A percentile compares a stretch with the other conserved stretches of the same genome.
Evolutionary conservation across 257 asterid species (phyloP).

Genomic region (Solanum stenotomum): DNA sequence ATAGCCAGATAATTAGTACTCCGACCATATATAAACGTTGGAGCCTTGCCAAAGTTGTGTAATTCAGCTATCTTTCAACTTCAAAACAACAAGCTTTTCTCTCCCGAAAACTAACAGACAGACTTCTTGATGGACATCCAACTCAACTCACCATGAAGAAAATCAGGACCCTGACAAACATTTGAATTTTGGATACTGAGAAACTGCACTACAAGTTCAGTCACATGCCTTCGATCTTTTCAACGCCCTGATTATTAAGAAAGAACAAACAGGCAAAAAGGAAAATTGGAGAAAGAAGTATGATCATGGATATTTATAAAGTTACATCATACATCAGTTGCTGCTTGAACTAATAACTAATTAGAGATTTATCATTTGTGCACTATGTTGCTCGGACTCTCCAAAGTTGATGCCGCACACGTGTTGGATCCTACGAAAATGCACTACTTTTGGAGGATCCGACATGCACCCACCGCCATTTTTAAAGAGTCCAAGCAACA

Average conservation of each 20-base stretch:
- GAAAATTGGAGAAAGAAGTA: background rate
- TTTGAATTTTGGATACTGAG: background rate
- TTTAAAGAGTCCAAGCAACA: background rate
- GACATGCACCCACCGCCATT: background rate
- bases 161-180: background rate
- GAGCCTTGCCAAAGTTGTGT: background rate
- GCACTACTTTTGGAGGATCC: background rate
- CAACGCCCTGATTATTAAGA: background rate
- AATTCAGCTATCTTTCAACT: background rate
- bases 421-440: background rate
- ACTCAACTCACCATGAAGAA: background rate
- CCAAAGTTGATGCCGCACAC: background rate
- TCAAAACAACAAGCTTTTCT: background rate
- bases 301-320: background rate
- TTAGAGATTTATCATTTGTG: background rate
- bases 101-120: background rate
- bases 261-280: background rate
- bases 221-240: conserved; percentile 1
- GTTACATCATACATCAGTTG: background rate
- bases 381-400: background rate
- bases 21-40: background rate
- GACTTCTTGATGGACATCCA: background rate
- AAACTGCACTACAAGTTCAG: background rate
- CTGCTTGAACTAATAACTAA: background rate
- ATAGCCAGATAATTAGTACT: background rate